These are phyloP conservation scores for Plectosphaerella cucumerina DNA, from an alignment of 2,329 filamentous ascomycete genomes.

Conservation along the genomic window DNA sequence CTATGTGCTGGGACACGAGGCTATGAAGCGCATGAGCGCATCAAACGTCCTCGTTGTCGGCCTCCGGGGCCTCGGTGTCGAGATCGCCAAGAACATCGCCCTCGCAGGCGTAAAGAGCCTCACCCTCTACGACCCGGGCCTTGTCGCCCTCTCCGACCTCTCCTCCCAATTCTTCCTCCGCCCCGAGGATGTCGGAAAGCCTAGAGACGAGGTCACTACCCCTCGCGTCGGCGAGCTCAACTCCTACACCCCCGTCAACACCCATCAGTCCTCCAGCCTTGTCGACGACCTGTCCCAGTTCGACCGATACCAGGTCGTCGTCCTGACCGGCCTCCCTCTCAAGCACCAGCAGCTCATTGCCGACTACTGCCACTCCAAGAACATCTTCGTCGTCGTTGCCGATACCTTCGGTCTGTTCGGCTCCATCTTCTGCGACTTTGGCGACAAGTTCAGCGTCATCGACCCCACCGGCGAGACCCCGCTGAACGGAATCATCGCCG, in stretches of 20 bases:
- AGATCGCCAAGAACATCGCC: slow-evolving; percentile 98
- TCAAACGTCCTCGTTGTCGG: slow-evolving; percentile 92
- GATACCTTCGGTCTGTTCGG: slow-evolving; percentile 95
- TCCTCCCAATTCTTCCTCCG: slow-evolving; percentile 97
- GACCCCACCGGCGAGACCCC: slow-evolving; percentile 90
- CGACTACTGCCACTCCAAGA: slow-evolving; percentile 91
- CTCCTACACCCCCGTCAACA: slow-evolving; percentile 85
- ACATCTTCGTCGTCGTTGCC: slow-evolving; percentile 82
- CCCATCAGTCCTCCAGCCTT: slow-evolving; percentile 67
- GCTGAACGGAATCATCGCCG: slow-evolving; percentile 82
- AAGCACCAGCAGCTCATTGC: slow-evolving; percentile 78
- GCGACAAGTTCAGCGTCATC: slow-evolving; percentile 84
- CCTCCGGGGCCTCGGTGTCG: slow-evolving; percentile 89
- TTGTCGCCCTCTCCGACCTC: slow-evolving; percentile 79
- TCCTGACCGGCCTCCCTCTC: slow-evolving; percentile 80
- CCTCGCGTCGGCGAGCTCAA: slow-evolving; percentile 93
- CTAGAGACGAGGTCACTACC: slow-evolving; percentile 79
- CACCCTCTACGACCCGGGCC: slow-evolving; percentile 85
- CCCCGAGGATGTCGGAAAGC: slow-evolving; percentile 83
- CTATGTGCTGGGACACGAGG: slow-evolving; percentile 68
- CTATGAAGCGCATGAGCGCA: slow-evolving; percentile 98
- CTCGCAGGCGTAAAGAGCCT: slow-evolving; percentile 97
- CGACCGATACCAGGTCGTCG: slow-evolving; percentile 88
- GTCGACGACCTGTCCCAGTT: slow-evolving; percentile 74
- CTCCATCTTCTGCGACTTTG: slow-evolving; percentile 95